Evolutionary conservation across 1,284 basidiomycete species (phyloP).

Genomic region (Cutaneotrichosporon cavernicola): DNA sequence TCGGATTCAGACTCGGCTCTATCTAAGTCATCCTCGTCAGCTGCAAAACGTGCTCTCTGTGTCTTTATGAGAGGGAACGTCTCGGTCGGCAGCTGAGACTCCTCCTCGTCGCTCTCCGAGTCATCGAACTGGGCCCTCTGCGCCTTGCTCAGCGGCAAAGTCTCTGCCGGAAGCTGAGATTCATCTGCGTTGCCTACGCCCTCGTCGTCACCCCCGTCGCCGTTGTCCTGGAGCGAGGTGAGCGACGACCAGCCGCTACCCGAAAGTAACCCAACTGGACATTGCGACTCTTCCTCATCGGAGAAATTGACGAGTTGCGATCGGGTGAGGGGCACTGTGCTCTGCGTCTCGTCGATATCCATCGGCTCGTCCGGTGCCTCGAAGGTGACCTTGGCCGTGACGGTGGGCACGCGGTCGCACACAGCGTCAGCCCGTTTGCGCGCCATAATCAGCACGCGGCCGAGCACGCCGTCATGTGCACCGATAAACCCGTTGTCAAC

Average conservation of each 20-base stretch:
- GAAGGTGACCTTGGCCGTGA: neutral
- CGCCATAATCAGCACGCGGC: constrained; percentile 6
- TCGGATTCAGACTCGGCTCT: neutral
- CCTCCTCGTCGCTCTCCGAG: neutral
- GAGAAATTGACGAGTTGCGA: neutral
- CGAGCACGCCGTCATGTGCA: neutral
- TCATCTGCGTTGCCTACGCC: neutral
- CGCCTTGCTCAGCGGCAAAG: neutral
- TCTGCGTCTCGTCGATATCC: neutral
- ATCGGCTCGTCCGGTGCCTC: neutral
- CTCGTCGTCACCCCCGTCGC: neutral
- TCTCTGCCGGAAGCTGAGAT: neutral
- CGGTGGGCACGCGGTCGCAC: neutral
- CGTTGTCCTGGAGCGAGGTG: neutral
- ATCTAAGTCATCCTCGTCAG: neutral
- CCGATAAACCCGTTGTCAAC: neutral
- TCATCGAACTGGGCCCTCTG: neutral
- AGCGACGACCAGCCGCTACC: neutral
- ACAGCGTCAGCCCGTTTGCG: neutral
- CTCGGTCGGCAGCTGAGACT: neutral
- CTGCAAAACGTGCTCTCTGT: neutral
- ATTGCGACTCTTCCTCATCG: neutral
- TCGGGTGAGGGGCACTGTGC: neutral
- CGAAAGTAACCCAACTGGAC: too few species aligned
- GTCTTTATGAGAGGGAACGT: neutral